These are phyloP conservation scores for Talaromyces albobiverticillius DNA, from an alignment of 2,329 filamentous ascomycete species.

Conservation along the genomic window DNA sequence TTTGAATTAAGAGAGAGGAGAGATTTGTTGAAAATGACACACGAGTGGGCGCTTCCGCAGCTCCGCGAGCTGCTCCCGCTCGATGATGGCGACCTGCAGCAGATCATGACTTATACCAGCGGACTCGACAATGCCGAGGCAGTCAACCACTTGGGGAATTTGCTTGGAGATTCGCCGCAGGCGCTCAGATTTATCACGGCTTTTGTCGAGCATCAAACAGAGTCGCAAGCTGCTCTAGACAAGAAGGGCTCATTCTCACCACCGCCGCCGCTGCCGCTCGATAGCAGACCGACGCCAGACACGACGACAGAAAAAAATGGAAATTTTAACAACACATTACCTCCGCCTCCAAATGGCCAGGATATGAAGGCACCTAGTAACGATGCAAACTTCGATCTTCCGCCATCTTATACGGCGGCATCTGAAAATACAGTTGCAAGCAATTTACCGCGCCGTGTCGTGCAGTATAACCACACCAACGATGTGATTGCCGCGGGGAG, in stretches of 20 bases:
- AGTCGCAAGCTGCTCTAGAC: background rate
- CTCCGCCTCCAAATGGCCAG: background rate
- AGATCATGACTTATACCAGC: constrained; percentile 3
- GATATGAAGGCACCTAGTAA: background rate
- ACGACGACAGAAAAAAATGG: background rate
- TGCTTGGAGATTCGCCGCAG: constrained; percentile 8
- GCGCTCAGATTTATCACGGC: constrained; percentile 5
- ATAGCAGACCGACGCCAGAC: too few relatives aligned
- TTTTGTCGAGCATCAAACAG: background rate
- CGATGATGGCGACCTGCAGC: constrained; percentile 2
- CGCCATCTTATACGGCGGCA: background rate
- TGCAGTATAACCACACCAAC: constrained; percentile 31
- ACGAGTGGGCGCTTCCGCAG: background rate
- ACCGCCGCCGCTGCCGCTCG: too few relatives aligned
- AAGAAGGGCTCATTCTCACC: background rate
- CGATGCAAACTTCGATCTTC: background rate
- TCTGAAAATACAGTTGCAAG: background rate
- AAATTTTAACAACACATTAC: background rate
- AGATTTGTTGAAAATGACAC: too few relatives aligned
- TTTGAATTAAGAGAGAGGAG: too few relatives aligned
- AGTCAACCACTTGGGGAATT: background rate
- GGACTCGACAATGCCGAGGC: constrained; percentile 3
- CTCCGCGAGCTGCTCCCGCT: constrained; percentile 7
- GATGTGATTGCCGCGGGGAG: constrained; percentile 37
- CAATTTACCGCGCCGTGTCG: background rate